These are phyloP conservation scores for Haberlea rhodopensis DNA, from an alignment of 257 asterid genomes.

Conservation along the genomic window DNA sequence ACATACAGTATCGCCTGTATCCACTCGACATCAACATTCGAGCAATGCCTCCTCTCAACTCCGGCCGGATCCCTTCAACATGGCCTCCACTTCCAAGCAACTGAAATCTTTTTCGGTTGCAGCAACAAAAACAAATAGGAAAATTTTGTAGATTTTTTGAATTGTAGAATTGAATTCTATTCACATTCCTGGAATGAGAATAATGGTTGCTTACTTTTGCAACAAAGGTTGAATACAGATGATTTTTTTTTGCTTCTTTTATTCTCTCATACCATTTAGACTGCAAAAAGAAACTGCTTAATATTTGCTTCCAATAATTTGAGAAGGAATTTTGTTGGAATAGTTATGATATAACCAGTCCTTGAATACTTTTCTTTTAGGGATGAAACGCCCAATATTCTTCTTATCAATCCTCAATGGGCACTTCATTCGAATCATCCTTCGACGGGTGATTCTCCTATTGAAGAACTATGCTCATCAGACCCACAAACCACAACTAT, in stretches of 20 bases:
- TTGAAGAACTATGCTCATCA: constrained; percentile 65
- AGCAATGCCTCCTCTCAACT: constrained; percentile 52
- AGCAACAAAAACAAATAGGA: not conserved
- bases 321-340: constrained; percentile 19
- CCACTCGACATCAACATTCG: constrained; percentile 68
- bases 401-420: constrained; percentile 78
- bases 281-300: not conserved
- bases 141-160: not conserved
- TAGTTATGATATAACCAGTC: constrained; percentile 49
- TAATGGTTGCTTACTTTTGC: not conserved
- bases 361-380: constrained; percentile 61
- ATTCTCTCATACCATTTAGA: constrained; percentile 15
- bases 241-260: not conserved
- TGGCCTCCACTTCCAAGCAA: constrained; percentile 39
- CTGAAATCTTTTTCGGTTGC: constrained; percentile 6
- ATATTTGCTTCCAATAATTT: not conserved
- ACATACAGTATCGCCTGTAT: constrained; percentile 69
- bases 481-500: constrained; percentile 68
- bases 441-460: constrained; percentile 80
- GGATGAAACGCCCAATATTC: constrained; percentile 69
- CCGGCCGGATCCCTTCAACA: constrained; percentile 49
- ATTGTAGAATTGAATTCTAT: not conserved
- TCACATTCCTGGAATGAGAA: not conserved
- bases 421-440: constrained; percentile 46
- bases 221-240: no score